Conservation (phyloP, 768 basidiomycete species). For the Hygrocybe coccinea region DNA sequence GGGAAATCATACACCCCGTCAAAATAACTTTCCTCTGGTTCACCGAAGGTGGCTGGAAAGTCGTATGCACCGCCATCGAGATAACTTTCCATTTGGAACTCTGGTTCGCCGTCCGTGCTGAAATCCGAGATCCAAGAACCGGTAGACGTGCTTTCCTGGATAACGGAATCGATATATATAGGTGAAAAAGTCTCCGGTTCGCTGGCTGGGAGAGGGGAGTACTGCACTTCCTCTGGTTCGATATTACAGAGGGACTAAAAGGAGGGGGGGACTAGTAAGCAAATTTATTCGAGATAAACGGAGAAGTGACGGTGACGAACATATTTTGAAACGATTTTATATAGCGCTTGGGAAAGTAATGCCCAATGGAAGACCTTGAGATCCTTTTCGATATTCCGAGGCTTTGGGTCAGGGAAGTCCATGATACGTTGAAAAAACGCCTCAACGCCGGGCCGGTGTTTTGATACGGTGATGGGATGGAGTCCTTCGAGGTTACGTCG, state of each 20-base stretch:
- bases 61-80: too few species aligned
- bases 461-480: constrained; percentile 84
- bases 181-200: not conserved
- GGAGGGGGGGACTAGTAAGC: not conserved
- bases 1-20: too few species aligned
- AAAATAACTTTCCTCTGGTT: too few species aligned
- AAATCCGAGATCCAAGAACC: not conserved
- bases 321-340: constrained; percentile 82
- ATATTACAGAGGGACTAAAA: not conserved
- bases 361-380: constrained; percentile 83
- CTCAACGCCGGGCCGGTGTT: constrained; percentile 73
- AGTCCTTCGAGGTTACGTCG: constrained; percentile 92
- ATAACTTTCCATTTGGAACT: not conserved
- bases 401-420: constrained; percentile 91
- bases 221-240: not conserved
- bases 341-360: constrained; percentile 62
- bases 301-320: constrained; percentile 45
- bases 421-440: constrained; percentile 95
- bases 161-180: not conserved
- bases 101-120: not conserved
- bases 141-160: not conserved
- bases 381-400: constrained; percentile 96
- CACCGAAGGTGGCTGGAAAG: too few species aligned
- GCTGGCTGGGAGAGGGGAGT: not conserved
- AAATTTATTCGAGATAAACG: not conserved